Base-by-base conservation (phyloP, 1,284 basidiomycete genomes). In the Trichosporon sp. region DNA sequence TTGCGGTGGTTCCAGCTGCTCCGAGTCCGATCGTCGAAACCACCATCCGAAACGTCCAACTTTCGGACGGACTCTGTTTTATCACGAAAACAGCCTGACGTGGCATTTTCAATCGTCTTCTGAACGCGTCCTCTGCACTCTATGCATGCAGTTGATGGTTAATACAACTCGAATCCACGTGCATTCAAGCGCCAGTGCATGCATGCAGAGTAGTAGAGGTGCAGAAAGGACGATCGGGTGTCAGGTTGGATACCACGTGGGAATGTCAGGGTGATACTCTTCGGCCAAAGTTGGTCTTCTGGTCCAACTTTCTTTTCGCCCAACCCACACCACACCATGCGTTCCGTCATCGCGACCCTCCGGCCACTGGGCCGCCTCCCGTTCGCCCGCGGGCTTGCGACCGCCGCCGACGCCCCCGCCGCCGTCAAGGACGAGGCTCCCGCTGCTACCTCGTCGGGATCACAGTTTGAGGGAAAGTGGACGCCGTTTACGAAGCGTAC, bases 401-500 rank as follows among this genome's bases (percentile, higher is more conserved):
- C 74, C 8, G 74, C 73, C 11, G 63, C 68, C 61, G 75, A 75
- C 63, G 65, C 68, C 10, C 67, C 75, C 4, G 73, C 74, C 2
- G 43, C 75, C 32, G 37, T 12, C 2, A 63, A 71, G 2, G 70
- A 73, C 38, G 66, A 74, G 19, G 68, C 67, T 3, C 63, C 73
- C 2, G 73, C 75, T 11, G 54, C 66, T 10, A 54, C 65, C 16
- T 40, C 65, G 16, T 40, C 21, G 26, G 12, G 40, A 37, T 11
- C 63, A 5, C 16, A 54, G 2, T 19, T 11, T 10, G 31, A 7
- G 14, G 46, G 56, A 21, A 75, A 78, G 74, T 98, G 96, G 96
- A 90, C 91, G 21, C 92, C 96, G 40, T 87, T 88, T 69, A 95
- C 94, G 4, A 88, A 92, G 75, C 89, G 97, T 72, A 96, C 94